Conservation (phyloP, 805 yeast genomes). For the Suhomyces sp. region DNA sequence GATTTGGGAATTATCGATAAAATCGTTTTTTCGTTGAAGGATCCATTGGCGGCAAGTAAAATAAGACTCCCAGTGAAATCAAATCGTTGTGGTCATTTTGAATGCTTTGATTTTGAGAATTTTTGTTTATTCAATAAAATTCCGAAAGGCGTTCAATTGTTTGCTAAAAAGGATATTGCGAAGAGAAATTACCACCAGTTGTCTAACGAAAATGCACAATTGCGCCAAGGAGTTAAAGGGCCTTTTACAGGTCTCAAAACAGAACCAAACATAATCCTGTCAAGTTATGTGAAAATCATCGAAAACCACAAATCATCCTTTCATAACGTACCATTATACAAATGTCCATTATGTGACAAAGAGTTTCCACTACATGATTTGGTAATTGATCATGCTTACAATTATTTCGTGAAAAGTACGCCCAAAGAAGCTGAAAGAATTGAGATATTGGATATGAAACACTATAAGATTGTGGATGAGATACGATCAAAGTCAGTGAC, state of each 20-base stretch:
- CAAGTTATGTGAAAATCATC: slow-evolving; percentile 6
- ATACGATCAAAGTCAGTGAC: slow-evolving; percentile 9
- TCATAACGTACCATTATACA: slow-evolving; percentile 25
- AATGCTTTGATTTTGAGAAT: slow-evolving; percentile 44
- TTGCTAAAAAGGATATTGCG: slow-evolving; percentile 27
- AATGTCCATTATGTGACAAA: slow-evolving; percentile 42
- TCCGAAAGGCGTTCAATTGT: slow-evolving; percentile 25
- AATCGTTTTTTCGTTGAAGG: slow-evolving; percentile 37
- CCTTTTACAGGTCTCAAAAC: background rate
- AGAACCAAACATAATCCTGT: background rate
- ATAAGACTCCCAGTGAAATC: slow-evolving; percentile 43
- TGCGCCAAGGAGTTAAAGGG: background rate
- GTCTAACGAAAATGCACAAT: slow-evolving; percentile 7
- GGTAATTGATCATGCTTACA: slow-evolving; percentile 38
- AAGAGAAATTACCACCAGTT: slow-evolving; percentile 12
- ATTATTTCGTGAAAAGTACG: slow-evolving; percentile 41
- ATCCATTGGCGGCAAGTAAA: slow-evolving; percentile 40
- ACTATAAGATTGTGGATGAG: slow-evolving; percentile 35
- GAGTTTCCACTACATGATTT: slow-evolving; percentile 34
- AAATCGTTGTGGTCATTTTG: slow-evolving; percentile 37
- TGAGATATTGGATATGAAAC: slow-evolving; percentile 34
- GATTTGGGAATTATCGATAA: slow-evolving; percentile 36
- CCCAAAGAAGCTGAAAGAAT: slow-evolving; percentile 34
- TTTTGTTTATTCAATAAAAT: slow-evolving; percentile 41
- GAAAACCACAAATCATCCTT: background rate